Evolutionary conservation across 495 filamentous ascomycete species (phyloP).

Genomic region (Hypoxylon perforatum): DNA sequence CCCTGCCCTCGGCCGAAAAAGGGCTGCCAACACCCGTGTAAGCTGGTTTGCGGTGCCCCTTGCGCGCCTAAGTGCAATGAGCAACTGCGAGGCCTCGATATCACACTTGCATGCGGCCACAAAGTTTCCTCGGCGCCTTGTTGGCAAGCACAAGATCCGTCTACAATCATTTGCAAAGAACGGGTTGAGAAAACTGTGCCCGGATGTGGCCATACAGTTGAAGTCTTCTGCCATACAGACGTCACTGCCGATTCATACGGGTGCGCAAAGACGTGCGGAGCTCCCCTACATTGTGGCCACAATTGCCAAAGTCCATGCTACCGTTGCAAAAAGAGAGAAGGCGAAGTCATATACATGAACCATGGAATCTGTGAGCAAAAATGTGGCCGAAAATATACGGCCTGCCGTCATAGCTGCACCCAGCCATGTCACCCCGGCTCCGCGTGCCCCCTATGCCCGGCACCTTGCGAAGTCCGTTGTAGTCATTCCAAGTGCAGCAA

Average conservation of each 20-base stretch:
- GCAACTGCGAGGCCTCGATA: constrained; percentile 47
- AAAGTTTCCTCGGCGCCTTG: constrained; percentile 59
- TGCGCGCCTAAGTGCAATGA: constrained; percentile 48
- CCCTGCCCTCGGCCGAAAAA: constrained; percentile 65
- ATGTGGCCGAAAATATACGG: constrained; percentile 67
- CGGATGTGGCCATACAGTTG: constrained; percentile 65
- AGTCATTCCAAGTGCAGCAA: constrained; percentile 69
- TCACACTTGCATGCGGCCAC: constrained; percentile 71
- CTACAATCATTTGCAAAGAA: constrained; percentile 45
- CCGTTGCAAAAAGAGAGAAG: constrained; percentile 57
- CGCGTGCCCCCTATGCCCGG: constrained; percentile 65
- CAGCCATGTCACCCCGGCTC: constrained; percentile 64
- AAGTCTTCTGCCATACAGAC: constrained; percentile 62
- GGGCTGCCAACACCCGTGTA: constrained; percentile 72
- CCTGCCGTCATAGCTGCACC: constrained; percentile 69
- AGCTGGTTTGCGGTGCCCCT: constrained; percentile 66
- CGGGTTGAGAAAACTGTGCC: constrained; percentile 57
- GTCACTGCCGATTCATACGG: constrained; percentile 48
- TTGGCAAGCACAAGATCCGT: constrained; percentile 52
- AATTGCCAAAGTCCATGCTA: constrained; percentile 64
- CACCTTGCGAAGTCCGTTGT: constrained; percentile 70
- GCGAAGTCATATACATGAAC: constrained; percentile 41
- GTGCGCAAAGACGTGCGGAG: constrained; percentile 62
- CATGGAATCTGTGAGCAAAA: constrained; percentile 63
- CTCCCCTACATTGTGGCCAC: constrained; percentile 68